phyloP scores from a whole-genome alignment of 2,329 filamentous ascomycete species.

The Purpureocillium takamizusanense region DNA sequence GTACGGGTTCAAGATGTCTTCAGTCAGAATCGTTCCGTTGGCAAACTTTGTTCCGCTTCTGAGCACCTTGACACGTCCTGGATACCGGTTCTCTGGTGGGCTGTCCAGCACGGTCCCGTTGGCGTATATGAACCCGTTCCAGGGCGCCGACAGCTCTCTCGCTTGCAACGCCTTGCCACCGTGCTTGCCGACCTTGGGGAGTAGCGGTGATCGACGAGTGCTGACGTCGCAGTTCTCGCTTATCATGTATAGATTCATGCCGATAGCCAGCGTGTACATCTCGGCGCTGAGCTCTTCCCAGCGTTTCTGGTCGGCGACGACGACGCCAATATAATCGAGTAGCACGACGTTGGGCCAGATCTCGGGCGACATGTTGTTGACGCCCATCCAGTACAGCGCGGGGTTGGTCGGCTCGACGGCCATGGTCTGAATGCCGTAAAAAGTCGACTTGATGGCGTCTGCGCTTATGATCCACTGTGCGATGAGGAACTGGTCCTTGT shows the following conservation, averaged over 20 bases:
- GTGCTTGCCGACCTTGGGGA: conserved; percentile 2
- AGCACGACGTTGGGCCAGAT: conserved; percentile 21
- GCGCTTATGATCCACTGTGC: conserved; percentile 22
- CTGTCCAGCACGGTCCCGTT: conserved; percentile 17
- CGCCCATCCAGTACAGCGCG: conserved; percentile 22
- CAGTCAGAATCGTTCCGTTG: conserved; percentile 11
- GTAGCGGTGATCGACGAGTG: conserved; percentile 12
- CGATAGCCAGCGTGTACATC: conserved; percentile 19
- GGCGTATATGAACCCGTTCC: conserved; percentile 21
- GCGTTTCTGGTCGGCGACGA: conserved; percentile 12
- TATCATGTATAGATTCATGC: conserved; percentile 19
- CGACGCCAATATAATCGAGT: conserved; percentile 21
- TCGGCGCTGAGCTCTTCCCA: conserved; percentile 22
- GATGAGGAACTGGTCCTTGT: conserved; percentile 17
- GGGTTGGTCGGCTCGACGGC: conserved; percentile 23
- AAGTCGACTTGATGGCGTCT: conserved; percentile 15
- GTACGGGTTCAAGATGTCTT: conserved; percentile 19
- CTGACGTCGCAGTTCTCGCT: conserved; percentile 22
- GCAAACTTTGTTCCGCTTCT: conserved; percentile 16
- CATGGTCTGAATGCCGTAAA: conserved; percentile 16
- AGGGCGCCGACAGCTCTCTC: conserved; percentile 4
- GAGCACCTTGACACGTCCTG: conserved; percentile 11
- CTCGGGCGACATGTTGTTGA: conserved; percentile 17
- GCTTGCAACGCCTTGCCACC: too few relatives aligned
- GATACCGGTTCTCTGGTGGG: conserved; percentile 12